A percentile compares a stretch with the other conserved stretches of the same genome.
Conservation (phyloP, 1,139 yeast genomes). For the Saccharomyces hybrid region DNA sequence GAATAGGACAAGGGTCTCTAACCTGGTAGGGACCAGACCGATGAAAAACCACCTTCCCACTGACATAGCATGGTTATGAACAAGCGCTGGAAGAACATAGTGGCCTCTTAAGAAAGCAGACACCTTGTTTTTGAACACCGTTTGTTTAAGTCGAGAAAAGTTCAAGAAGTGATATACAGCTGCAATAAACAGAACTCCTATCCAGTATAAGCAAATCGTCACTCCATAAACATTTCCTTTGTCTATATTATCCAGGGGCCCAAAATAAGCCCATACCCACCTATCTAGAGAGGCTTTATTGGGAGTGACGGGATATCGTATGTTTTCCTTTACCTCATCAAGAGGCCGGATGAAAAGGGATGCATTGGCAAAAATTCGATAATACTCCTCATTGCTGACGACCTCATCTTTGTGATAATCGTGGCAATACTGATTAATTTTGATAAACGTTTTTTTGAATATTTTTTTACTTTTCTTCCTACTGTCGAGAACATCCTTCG, state of each 20-base stretch:
- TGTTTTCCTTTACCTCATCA: background rate
- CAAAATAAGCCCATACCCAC: background rate
- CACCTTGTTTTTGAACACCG: background rate
- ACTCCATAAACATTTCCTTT: background rate
- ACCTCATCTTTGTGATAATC: background rate
- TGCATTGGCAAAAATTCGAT: background rate
- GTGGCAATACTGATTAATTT: background rate
- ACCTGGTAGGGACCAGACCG: constrained; percentile 39
- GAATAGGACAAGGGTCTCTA: constrained; percentile 45
- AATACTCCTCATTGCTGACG: background rate
- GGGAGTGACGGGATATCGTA: background rate
- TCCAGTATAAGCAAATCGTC: background rate
- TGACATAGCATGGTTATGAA: background rate
- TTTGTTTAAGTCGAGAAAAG: background rate
- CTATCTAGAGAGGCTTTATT: background rate
- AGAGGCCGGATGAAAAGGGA: background rate
- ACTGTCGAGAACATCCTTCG: constrained; percentile 2
- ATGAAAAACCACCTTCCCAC: constrained; percentile 4
- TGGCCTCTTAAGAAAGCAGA: background rate
- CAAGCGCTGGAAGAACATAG: background rate
- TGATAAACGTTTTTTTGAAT: constrained; percentile 1
- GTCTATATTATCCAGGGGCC: constrained; percentile 2
- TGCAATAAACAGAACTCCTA: background rate
- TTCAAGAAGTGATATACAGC: background rate
- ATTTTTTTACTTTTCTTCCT: background rate